These are phyloP conservation scores for Euphorbia neoarborescens DNA, from an alignment of 441 rosid genomes.

Conservation along the genomic window DNA sequence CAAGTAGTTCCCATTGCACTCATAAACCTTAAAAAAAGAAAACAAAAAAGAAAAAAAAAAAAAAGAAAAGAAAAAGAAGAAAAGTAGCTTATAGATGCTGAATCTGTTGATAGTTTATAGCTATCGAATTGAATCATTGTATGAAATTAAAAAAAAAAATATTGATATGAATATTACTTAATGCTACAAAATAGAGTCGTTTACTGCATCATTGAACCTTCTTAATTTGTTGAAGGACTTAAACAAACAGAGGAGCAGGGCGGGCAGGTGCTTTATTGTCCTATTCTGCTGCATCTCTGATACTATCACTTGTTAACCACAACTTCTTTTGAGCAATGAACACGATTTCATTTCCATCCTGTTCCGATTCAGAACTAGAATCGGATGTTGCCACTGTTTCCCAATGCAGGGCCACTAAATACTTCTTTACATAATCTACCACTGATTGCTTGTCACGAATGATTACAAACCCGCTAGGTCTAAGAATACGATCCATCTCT, in stretches of 20 bases:
- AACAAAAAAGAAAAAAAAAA: neutral
- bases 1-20: conserved; percentile 10
- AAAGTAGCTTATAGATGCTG: conserved; percentile 31
- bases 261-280: conserved; percentile 1
- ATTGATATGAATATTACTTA: conserved; percentile 26
- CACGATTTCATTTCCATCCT: conserved; percentile 47
- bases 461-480: conserved; percentile 79
- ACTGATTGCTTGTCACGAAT: conserved; percentile 59
- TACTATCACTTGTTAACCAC: conserved; percentile 80
- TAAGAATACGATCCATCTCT: conserved; percentile 90
- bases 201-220: conserved; percentile 26
- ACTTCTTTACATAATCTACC: conserved; percentile 61
- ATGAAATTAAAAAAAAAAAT: conserved; percentile 12
- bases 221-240: conserved; percentile 25
- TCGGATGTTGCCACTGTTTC: conserved; percentile 53
- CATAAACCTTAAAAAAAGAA: neutral
- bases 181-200: conserved; percentile 40
- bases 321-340: conserved; percentile 69
- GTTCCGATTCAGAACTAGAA: conserved; percentile 43
- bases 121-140: conserved; percentile 35
- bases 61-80: neutral
- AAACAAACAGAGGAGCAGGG: conserved; percentile 2
- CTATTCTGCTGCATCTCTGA: conserved; percentile 65
- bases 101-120: conserved; percentile 23
- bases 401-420: conserved; percentile 74